Percentiles rank a stretch among this genome's conserved stretches.
Conservation (phyloP, 257 asterid species). For the Salvia miltiorrhiza region DNA sequence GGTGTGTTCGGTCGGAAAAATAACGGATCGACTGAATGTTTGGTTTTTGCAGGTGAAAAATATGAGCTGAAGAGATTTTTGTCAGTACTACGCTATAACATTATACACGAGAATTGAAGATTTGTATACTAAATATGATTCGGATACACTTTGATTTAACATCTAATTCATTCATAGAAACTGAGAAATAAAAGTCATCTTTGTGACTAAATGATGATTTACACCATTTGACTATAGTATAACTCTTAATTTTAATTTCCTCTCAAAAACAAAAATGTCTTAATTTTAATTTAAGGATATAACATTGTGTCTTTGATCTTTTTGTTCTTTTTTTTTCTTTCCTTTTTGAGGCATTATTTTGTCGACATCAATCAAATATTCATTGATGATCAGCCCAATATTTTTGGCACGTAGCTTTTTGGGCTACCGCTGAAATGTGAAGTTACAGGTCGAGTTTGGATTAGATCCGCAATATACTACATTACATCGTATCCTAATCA, state of each 20-base stretch:
- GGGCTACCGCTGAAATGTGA: too few relatives aligned
- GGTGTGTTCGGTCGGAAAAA: too few relatives aligned
- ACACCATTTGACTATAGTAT: background rate
- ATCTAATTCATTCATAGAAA: constrained; percentile 25
- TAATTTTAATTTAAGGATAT: too few relatives aligned
- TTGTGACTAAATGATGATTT: constrained; percentile 10
- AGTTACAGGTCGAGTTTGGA: too few relatives aligned
- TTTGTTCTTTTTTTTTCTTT: background rate
- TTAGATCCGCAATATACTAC: too few relatives aligned
- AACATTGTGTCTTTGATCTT: background rate
- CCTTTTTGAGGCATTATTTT: background rate
- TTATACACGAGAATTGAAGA: background rate
- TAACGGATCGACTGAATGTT: background rate
- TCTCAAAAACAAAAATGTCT: too few relatives aligned
- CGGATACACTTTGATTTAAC: constrained; percentile 12
- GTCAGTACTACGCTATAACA: too few relatives aligned
- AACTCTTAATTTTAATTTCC: background rate
- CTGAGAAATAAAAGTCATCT: constrained; percentile 7
- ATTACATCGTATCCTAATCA: background rate
- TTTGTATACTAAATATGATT: constrained; percentile 20
- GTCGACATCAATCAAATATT: background rate
- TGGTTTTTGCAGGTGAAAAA: constrained; percentile 29
- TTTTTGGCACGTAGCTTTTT: background rate
- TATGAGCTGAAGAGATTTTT: constrained; percentile 10
- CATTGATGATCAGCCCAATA: background rate